Base-by-base conservation (phyloP, 257 asterid species). In the Phtheirospermum japonicum region DNA sequence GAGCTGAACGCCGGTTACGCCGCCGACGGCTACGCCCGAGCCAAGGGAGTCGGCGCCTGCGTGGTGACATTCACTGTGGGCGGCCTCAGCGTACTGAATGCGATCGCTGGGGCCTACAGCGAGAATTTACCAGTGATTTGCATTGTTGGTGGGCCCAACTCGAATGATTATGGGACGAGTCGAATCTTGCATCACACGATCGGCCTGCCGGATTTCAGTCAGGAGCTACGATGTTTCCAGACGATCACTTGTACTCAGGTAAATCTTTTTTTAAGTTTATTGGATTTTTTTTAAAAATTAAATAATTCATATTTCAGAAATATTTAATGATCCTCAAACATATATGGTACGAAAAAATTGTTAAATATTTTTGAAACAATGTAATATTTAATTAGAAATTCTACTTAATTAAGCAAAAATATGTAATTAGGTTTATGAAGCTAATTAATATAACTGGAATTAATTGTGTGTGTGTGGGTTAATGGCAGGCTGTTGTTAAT, bases 21-120 rank as follows among this genome's bases (percentile, higher is more conserved):
- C 3, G 92, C 92, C 2, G 92, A 84, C 33, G 95, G 95, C 51
- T 84, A 82, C 71, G 95, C 95, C 0, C 79, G 95, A 2, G 76
- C 87, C 14, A 80, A 73, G 40, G 91, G 92, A 13, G 92, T 86
- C 4, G 92, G 95, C 63, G 95, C 87, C 33, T 86, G 95, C 33
- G 95, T 73, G 20, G 95, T 86, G 60, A 86, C 95, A 7, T 86
- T 86, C 77, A 86, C 95, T 2, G 95, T 86, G 26, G 95, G 95
- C 34, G 95, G 95, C 5, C 80, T 86, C 30, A 83, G 95, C 48
- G 84, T 84, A 28, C 76, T 84, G 7, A 86, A 86, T 76, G 95
- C 95, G n/a, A 74, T 86, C 66, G 91, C 95, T 48, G 95, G 95
- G 2, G 95, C 95, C 2, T 78, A 84, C 73, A 86, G 95, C 40